Conservation (phyloP, 1,284 basidiomycete species). For the Microbotryomycetes sp. region DNA sequence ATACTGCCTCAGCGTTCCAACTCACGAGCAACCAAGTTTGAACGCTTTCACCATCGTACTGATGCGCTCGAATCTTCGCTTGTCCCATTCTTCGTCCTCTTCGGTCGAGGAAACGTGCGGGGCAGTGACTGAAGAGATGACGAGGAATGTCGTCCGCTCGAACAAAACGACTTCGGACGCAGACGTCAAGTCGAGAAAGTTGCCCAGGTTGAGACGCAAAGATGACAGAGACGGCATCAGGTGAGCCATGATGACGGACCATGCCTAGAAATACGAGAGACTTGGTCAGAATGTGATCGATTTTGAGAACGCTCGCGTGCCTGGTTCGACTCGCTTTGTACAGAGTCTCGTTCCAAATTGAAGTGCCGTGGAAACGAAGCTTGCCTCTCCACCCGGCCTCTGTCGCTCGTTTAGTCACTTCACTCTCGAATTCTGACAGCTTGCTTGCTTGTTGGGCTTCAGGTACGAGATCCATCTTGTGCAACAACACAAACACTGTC, state of each 20-base stretch:
- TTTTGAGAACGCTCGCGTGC: no score
- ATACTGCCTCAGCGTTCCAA: no score
- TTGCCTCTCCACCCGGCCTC: conserved; percentile 33
- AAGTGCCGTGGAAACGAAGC: conserved; percentile 65
- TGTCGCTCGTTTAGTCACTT: conserved; percentile 21
- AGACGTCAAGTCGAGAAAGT: conserved; percentile 73
- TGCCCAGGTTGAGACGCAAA: conserved; percentile 75
- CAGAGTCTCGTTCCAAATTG: conserved; percentile 94
- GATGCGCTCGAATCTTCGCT: conserved; percentile 88
- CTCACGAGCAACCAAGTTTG: conserved; percentile 78
- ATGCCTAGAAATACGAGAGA: conserved; percentile 56
- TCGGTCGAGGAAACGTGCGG: neutral
- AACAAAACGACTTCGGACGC: conserved; percentile 94
- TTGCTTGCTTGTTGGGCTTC: conserved; percentile 48
- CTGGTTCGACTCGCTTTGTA: conserved; percentile 85
- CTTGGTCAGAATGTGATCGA: neutral
- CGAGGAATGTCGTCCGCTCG: conserved; percentile 93
- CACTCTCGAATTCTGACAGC: conserved; percentile 40
- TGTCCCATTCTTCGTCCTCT: conserved; percentile 45
- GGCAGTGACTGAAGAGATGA: conserved; percentile 50
- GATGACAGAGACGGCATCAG: conserved; percentile 90
- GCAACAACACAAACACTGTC: conserved; percentile 67
- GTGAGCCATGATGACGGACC: conserved; percentile 95
- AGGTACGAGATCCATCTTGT: conserved; percentile 79
- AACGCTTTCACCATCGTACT: conserved; percentile 93